phyloP scores from a whole-genome alignment of 306 rosid genomes.

The Vachellia collinsii region DNA sequence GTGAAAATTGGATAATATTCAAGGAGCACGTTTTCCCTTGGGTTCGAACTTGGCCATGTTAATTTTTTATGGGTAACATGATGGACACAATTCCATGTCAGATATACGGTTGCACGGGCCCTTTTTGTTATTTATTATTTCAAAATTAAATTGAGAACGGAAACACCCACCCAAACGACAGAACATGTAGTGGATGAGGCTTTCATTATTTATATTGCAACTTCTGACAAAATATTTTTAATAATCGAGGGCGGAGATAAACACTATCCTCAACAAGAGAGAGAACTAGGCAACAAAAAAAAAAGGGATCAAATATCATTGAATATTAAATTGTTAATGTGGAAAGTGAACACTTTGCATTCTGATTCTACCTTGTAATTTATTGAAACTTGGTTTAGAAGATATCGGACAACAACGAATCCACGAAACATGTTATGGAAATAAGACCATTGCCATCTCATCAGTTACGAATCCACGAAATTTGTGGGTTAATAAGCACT shows the following conservation, averaged over 20 bases:
- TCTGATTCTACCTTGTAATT: too few relatives aligned
- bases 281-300: not conserved
- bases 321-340: not conserved
- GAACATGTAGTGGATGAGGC: not conserved
- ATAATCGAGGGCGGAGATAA: not conserved
- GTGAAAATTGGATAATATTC: too few relatives aligned
- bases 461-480: too few relatives aligned
- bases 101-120: not conserved
- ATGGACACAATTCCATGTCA: not conserved
- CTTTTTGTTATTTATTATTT: not conserved
- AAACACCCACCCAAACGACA: not conserved
- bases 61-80: not conserved
- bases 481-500: too few relatives aligned
- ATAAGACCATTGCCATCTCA: too few relatives aligned
- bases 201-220: not conserved
- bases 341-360: not conserved
- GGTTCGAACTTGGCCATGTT: not conserved
- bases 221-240: not conserved
- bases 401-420: not conserved
- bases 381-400: too few relatives aligned
- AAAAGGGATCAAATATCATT: not conserved
- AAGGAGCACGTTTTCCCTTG: too few relatives aligned
- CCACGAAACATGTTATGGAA: too few relatives aligned
- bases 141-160: not conserved
- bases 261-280: not conserved